Evolutionary conservation across 306 rosid genomes (phyloP), one percentile per base, ranked within the genome.

Genomic region (Casuarina glauca): DNA sequence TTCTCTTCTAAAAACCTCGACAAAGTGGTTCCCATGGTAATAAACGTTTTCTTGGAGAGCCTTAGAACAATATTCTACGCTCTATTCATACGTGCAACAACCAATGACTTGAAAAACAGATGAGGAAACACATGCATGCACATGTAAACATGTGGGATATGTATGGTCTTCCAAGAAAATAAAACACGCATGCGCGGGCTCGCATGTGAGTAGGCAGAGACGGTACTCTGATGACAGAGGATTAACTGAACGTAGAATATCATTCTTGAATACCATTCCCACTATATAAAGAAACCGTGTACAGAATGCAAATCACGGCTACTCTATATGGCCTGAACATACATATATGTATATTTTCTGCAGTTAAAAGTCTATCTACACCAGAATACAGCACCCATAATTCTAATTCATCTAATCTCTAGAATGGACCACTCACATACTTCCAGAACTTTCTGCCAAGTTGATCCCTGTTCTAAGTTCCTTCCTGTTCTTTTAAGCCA

Each of bases 171-270:
- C 5, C 48, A 44, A 44, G 48, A 44, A 44, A 44, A 9, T 44
- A 44, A 44, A 44, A 44, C 8, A 44, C 6, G 48, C 6, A 44
- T 44, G 6, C 3, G 6, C 5, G 42, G 20, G 70, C 70, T 38
- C 46, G 19, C 70, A 64, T 64, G 70, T 64, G 48, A 39, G 70
- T 64, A 39, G 70, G 70, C 49, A 64, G 49, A 39, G 11, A 6
- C 16, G 48, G 32, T 64, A 64, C 32, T 16, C 39, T 39, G 70
- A 64, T 64, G 48, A 38, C 70, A 39, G 39, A 6, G 32, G 48
- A 39, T 44, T 15, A 64, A 64, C 70, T 20, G 67, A 61, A 61
- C 15, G 15, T 35, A 36, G 13, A 35, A 61, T 19, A 57, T 19
- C 8, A 44, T 44, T 44, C 48, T n/a, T n/a, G 48, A 5, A 50